Evolutionary conservation across 768 basidiomycete species (phyloP).

Genomic region (Scleroderma citrinum): DNA sequence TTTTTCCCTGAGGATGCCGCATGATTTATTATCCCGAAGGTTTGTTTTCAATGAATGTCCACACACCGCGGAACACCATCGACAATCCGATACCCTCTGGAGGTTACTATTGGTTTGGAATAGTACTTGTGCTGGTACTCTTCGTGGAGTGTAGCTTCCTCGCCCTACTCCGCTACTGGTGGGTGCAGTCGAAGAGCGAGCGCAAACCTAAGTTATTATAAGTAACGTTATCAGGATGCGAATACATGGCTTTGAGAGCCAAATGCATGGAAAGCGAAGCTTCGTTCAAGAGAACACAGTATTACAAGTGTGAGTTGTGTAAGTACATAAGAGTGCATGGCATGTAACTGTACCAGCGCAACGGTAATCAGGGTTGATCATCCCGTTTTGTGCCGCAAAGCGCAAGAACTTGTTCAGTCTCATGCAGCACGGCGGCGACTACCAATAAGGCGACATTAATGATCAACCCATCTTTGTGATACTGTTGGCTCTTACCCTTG

Average conservation of each 20-base stretch:
- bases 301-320: no score
- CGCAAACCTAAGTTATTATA: constrained; percentile 15
- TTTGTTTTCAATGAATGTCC: constrained; percentile 60
- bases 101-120: constrained; percentile 48
- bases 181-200: constrained; percentile 46
- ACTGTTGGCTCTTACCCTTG: constrained; percentile 27
- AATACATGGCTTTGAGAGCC: no score
- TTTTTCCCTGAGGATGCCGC: not conserved
- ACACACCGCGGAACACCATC: constrained; percentile 49
- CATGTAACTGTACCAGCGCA: no score
- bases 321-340: no score
- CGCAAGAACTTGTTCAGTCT: constrained; percentile 38
- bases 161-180: constrained; percentile 55
- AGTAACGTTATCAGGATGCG: not conserved
- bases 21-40: constrained; percentile 35
- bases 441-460: not conserved
- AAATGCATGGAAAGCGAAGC: not conserved
- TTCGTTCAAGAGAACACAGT: not conserved
- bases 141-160: constrained; percentile 42
- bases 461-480: not conserved
- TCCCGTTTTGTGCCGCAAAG: constrained; percentile 43
- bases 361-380: no score
- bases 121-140: constrained; percentile 43
- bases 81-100: constrained; percentile 20
- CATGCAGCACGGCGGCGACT: constrained; percentile 40